Base-by-base conservation (phyloP, 805 yeast genomes). In the Candida fluviatilis region DNA sequence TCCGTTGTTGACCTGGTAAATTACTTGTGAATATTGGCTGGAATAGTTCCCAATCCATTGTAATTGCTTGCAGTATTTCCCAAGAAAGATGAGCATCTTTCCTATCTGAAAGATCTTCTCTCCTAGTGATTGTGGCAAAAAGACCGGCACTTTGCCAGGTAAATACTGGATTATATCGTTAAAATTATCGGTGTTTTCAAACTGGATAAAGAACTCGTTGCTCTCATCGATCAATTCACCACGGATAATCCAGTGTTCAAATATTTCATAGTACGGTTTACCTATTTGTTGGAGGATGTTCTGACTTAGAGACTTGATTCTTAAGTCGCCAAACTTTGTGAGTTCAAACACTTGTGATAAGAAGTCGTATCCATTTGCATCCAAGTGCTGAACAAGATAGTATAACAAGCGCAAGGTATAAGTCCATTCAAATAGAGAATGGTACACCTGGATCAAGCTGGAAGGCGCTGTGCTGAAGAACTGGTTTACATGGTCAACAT, bases 31-130 rank as follows among this genome's bases (percentile, higher is more conserved):
- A 41, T 64, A 66, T 38, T 63, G 59, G 27, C 40, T 39, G 5
- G 69, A 59, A 49, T 67, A 70, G 4, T 63, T 59, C 47, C 71
- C 74, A 5, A 73, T 57, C 90, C 93, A 87, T 28, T 70, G 70
- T 18, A 77, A 60, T 48, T 86, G 93, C 24, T 75, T 73, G 58
- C 96, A 87, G 31, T 73, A 72, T 18, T 65, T 65, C 26, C 78
- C 75, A 33, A 90, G 60, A 52, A 82, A 90, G 7, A 76, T 69
- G 4, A 82, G 62, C 5, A 85, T 75, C 44, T 82, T 80, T 0
- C 99, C 99, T 14, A 84, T 78, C 36, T 82, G 79, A 47, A 66
- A 78, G 4, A 81, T 70, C 40, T 71, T 66, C 17, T 58, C 50
- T 3, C 79, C 71, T 2, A 69, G 50, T 11, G 57, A 54, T 4